Evolutionary conservation across 257 asterid genomes (phyloP).

Genomic region (Plantago ovata): DNA sequence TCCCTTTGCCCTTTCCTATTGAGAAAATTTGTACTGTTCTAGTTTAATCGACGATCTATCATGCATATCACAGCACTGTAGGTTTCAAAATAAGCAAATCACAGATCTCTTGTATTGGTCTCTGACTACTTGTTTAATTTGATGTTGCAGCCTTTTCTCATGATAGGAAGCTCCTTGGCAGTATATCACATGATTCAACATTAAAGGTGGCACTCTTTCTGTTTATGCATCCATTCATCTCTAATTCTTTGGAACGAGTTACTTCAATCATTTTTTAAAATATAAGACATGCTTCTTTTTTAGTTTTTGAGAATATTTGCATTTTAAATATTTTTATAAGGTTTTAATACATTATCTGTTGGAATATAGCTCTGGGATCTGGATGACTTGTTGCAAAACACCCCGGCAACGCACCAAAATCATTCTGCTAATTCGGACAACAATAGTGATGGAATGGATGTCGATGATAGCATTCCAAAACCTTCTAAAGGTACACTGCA

Average conservation of each 20-base stretch:
- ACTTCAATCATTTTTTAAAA: not conserved
- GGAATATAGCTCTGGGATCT: slow-evolving; percentile 65
- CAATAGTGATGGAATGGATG: slow-evolving; percentile 75
- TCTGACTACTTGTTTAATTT: slow-evolving; percentile 17
- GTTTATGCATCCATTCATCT: not conserved
- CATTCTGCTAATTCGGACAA: slow-evolving; percentile 44
- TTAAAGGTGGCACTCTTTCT: slow-evolving; percentile 45
- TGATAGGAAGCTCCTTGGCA: slow-evolving; percentile 84
- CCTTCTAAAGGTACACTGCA: slow-evolving; percentile 56
- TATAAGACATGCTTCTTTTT: not conserved
- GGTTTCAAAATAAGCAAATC: slow-evolving; percentile 6
- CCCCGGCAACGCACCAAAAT: slow-evolving; percentile 34
- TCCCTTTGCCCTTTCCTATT: slow-evolving; percentile 5
- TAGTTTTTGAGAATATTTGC: too few species aligned
- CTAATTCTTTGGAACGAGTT: not conserved
- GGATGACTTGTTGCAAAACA: slow-evolving; percentile 64
- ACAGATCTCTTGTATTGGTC: slow-evolving; percentile 4
- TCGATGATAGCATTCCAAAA: slow-evolving; percentile 49
- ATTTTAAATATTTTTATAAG: not conserved
- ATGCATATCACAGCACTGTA: not conserved
- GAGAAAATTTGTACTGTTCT: slow-evolving; percentile 2
- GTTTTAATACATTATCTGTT: not conserved
- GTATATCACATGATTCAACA: slow-evolving; percentile 81
- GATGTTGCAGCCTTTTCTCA: slow-evolving; percentile 71
- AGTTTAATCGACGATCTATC: not conserved